Conservation (phyloP, 306 rosid genomes). For the Vigna unguiculata region DNA sequence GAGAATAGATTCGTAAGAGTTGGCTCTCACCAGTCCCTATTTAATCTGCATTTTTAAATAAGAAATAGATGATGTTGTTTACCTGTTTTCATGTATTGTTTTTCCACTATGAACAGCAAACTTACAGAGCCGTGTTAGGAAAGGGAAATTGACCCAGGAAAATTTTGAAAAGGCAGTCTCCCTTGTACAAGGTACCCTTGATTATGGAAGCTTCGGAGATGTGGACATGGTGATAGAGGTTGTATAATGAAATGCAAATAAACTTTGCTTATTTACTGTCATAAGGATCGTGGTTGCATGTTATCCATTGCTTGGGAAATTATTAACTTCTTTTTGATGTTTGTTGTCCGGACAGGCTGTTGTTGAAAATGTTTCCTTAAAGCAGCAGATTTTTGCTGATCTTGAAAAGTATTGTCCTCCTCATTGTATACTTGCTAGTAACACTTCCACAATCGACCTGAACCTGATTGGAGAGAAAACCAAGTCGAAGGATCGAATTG, state of each 20-base stretch:
- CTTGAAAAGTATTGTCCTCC: slow-evolving; percentile 90
- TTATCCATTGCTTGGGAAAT: slow-evolving; percentile 33
- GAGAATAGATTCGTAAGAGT: slow-evolving; percentile 45
- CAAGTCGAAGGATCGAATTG: slow-evolving; percentile 78
- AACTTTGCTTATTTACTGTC: slow-evolving; percentile 2
- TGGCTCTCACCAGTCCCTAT: slow-evolving; percentile 32
- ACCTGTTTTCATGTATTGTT: slow-evolving; percentile 31
- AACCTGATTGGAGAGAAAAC: slow-evolving; percentile 86
- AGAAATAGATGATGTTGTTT: slow-evolving; percentile 29
- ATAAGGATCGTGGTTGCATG: background rate
- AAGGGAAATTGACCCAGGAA: slow-evolving; percentile 80
- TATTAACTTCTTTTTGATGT: slow-evolving; percentile 37
- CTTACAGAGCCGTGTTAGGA: slow-evolving; percentile 84
- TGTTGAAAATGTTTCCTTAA: slow-evolving; percentile 83
- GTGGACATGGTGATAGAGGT: slow-evolving; percentile 99
- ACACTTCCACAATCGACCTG: slow-evolving; percentile 98
- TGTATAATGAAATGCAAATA: slow-evolving; percentile 30
- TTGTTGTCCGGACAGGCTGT: slow-evolving; percentile 80
- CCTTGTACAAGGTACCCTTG: slow-evolving; percentile 81
- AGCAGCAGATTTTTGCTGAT: slow-evolving; percentile 92
- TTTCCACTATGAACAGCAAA: slow-evolving; percentile 68
- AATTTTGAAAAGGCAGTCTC: slow-evolving; percentile 72
- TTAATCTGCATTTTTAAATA: slow-evolving; percentile 21
- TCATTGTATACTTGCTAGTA: slow-evolving; percentile 92
- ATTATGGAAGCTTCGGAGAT: slow-evolving; percentile 80